These are phyloP conservation scores for Xylariaceae sp. DNA, from an alignment of 2,329 filamentous ascomycete species.

Conservation along the genomic window DNA sequence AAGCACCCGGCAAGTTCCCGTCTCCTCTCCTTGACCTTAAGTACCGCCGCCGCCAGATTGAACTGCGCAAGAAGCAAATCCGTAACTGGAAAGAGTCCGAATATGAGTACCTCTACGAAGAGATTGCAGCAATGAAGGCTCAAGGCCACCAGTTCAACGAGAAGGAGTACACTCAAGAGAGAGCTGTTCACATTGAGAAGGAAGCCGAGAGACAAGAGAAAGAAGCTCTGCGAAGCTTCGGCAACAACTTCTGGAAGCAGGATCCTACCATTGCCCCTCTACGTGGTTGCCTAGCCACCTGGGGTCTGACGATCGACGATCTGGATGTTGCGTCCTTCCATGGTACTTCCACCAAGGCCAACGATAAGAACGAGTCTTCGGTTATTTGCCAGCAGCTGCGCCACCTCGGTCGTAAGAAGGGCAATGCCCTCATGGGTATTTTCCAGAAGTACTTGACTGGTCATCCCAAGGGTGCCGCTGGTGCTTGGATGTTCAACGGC, in stretches of 20 bases:
- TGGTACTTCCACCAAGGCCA: constrained; percentile 95
- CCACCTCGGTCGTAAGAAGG: constrained; percentile 92
- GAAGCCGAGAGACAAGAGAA: constrained; percentile 88
- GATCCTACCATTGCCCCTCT: constrained; percentile 91
- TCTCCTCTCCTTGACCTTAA: constrained; percentile 96
- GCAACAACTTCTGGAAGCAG: constrained; percentile 99
- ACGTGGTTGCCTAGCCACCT: constrained; percentile 91
- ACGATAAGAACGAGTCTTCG: constrained; percentile 99
- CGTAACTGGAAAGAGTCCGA: constrained; percentile 96
- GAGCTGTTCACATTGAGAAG: constrained; percentile 77
- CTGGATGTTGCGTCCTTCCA: constrained; percentile 96
- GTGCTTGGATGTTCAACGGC: constrained; percentile 99
- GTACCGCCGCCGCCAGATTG: constrained; percentile 91
- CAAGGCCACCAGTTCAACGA: constrained; percentile 72
- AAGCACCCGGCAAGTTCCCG: constrained; percentile 85
- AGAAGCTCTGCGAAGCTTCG: constrained; percentile 84
- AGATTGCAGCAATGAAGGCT: constrained; percentile 84
- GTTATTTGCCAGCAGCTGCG: constrained; percentile 95
- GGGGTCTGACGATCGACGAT: constrained; percentile 96
- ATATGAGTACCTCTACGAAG: constrained; percentile 85
- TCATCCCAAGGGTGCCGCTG: constrained; percentile 97
- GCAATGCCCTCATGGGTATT: constrained; percentile 91
- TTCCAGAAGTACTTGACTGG: constrained; percentile 99
- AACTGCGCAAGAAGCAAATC: constrained; percentile 89
- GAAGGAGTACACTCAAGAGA: constrained; percentile 78